Evolutionary conservation across 2,329 filamentous ascomycete genomes (phyloP).

Genomic region (Aureobasidium sp.): DNA sequence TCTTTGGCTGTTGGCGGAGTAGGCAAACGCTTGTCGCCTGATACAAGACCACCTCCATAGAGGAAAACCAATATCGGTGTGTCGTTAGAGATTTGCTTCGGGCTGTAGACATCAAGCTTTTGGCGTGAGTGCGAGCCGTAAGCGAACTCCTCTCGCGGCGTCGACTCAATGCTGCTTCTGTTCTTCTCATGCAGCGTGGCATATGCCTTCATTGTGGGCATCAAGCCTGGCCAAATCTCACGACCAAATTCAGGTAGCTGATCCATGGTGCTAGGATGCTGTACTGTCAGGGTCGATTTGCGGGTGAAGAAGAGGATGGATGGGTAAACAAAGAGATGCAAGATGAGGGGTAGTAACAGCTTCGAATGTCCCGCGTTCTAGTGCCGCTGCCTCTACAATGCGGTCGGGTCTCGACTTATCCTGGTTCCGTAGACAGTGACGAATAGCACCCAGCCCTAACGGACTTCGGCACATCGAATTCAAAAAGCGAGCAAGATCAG

Average conservation of each 20-base stretch:
- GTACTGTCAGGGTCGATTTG: no score
- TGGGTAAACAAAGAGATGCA: not conserved
- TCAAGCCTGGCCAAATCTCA: constrained; percentile 20
- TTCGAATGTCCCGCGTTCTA: not conserved
- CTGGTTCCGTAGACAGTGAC: not conserved
- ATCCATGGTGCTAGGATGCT: constrained; percentile 18
- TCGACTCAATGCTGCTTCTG: constrained; percentile 22
- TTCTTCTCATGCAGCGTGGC: constrained; percentile 22
- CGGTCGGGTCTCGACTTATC: not conserved
- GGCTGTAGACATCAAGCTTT: constrained; percentile 35
- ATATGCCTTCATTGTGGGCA: constrained; percentile 23
- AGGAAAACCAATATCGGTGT: constrained; percentile 26
- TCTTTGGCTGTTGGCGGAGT: constrained; percentile 20
- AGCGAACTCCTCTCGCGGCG: constrained; percentile 24
- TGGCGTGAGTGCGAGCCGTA: constrained; percentile 34
- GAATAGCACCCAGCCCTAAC: not conserved
- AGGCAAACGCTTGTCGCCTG: constrained; percentile 28
- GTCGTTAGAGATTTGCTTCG: constrained; percentile 17
- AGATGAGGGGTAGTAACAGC: not conserved
- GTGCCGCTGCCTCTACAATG: not conserved
- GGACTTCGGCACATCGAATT: not conserved
- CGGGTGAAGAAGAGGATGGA: not conserved
- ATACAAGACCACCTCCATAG: constrained; percentile 31
- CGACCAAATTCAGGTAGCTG: constrained; percentile 24
- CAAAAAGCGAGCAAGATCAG: not conserved